Percentiles rank a stretch among this genome's conserved stretches.
Conservation (phyloP, 805 yeast species). For the Kazachstania psychrophila region DNA sequence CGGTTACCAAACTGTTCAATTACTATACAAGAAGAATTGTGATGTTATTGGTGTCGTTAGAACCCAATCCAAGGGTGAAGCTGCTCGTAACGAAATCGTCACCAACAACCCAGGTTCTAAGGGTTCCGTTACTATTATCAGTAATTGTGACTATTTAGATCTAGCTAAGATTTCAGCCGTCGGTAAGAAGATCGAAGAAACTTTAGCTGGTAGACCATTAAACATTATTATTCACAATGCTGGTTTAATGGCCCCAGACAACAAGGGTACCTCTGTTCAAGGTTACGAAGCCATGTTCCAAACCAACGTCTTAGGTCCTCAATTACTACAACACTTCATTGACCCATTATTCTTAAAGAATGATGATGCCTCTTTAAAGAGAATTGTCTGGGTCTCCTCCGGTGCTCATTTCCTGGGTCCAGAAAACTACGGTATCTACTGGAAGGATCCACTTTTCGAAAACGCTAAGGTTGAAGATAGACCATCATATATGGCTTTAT, state of each 20-base stretch:
- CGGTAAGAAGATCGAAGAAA: conserved; percentile 15
- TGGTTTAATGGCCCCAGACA: conserved; percentile 29
- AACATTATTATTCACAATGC: conserved; percentile 32
- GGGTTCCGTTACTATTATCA: conserved; percentile 19
- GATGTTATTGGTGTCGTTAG: conserved; percentile 29
- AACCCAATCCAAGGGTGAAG: conserved; percentile 27
- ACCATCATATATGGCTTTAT: conserved; percentile 15
- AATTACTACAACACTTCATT: conserved; percentile 30
- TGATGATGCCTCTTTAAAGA: conserved; percentile 24
- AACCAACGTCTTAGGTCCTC: conserved; percentile 33
- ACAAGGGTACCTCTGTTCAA: conserved; percentile 24
- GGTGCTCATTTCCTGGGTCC: conserved; percentile 27
- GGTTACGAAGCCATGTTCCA: conserved; percentile 33
- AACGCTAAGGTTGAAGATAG: conserved; percentile 13
- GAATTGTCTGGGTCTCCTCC: conserved; percentile 36
- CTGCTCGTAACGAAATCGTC: conserved; percentile 24
- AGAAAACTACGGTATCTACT: conserved; percentile 26
- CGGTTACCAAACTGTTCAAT: conserved; percentile 22
- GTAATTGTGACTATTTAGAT: conserved; percentile 33
- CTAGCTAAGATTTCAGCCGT: conserved; percentile 29
- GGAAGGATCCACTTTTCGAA: conserved; percentile 24
- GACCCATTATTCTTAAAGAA: conserved; percentile 31
- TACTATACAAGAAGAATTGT: conserved; percentile 29
- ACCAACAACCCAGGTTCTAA: conserved; percentile 21
- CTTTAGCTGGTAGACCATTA: conserved; percentile 16